Evolutionary conservation across 2,329 filamentous ascomycete genomes (phyloP), one percentile per base, ranked within the genome.

Genomic region (Exophiala xenobiotica): DNA sequence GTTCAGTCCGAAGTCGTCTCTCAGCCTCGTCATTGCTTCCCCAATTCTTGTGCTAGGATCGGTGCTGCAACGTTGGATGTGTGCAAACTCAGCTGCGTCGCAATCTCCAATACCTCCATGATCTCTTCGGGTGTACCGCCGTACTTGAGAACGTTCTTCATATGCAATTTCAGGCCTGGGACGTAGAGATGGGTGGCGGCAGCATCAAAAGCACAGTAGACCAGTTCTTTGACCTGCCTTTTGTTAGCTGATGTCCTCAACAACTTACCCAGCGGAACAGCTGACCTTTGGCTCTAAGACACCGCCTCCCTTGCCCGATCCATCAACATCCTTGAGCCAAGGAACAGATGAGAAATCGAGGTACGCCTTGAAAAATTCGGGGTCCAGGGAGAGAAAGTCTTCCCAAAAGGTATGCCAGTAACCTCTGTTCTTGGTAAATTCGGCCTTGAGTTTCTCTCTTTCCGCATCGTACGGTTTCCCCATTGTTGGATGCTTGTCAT

Each of bases 301-400:
- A 1, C 70, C 67, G 14, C 61, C 54, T 4, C 47, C 46, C 64
- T 68, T 8, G 61, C 61, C 50, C n/a, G 46, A 46, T 26, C 49
- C 46, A 35, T 57, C 49, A 6, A 53, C 54, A 37, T 53, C 47
- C 27, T 51, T 54, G 12, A 51, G 22, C 44, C 45, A 54, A 67
- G 75, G 73, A 31, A 76, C 65, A 16, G 66, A 66, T 7, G 70
- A 73, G 54, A 76, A 76, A 27, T 75, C 71, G 18, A 72, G 60
- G 58, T 77, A 78, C 0, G 70, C 73, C 38, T 67, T 70, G 60
- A 78, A 77, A 59, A 77, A 77, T 29, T 76, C 71, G 0, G 73
- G 73, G 48, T 73, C 70, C 6, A 76, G 62, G 3, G 48, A 33
- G 8, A 57, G 24, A 35, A 57, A 49, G 45, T 52, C 48, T 29